Conservation (phyloP, 805 yeast genomes). For the Wickerhamiella slavikovae region DNA sequence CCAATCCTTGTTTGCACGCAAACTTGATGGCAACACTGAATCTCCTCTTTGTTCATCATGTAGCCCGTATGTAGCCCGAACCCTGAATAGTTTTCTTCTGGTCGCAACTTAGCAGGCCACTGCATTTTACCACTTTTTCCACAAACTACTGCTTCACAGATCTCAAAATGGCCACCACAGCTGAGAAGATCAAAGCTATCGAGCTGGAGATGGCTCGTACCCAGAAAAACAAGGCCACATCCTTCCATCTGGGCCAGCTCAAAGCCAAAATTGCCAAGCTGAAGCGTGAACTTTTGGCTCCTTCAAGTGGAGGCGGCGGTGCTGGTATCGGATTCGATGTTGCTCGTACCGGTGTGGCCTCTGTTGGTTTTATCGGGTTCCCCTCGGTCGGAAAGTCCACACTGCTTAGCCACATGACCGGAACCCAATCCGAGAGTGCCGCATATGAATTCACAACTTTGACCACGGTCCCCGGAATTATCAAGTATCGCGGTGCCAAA, state of each 20-base stretch:
- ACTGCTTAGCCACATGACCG: conserved; percentile 68
- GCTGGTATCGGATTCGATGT: conserved; percentile 93
- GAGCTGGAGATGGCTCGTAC: conserved; percentile 97
- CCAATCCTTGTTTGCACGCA: too few relatives aligned
- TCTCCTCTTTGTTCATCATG: too few relatives aligned
- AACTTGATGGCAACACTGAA: too few relatives aligned
- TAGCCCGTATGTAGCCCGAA: too few relatives aligned
- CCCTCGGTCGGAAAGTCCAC: conserved; percentile 82
- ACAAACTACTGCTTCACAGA: too few relatives aligned
- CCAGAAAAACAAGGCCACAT: conserved; percentile 94
- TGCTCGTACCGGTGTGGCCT: conserved; percentile 95
- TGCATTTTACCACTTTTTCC: too few relatives aligned
- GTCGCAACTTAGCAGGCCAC: too few relatives aligned
- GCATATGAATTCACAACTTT: conserved; percentile 92
- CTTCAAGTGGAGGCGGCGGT: conserved; percentile 58
- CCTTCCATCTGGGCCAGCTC: conserved; percentile 90
- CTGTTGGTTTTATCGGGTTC: conserved; percentile 94
- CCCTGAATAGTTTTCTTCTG: too few relatives aligned
- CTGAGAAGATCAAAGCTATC: conserved; percentile 46
- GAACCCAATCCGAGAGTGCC: conserved; percentile 95
- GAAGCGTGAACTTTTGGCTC: conserved; percentile 73
- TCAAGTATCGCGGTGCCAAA: conserved; percentile 90
- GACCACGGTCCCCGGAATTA: conserved; percentile 94
- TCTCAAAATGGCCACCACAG: conserved; percentile 38
- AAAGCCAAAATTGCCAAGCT: conserved; percentile 92